phyloP scores from a whole-genome alignment of 208 protist genomes.

The Crithidia sp. region DNA sequence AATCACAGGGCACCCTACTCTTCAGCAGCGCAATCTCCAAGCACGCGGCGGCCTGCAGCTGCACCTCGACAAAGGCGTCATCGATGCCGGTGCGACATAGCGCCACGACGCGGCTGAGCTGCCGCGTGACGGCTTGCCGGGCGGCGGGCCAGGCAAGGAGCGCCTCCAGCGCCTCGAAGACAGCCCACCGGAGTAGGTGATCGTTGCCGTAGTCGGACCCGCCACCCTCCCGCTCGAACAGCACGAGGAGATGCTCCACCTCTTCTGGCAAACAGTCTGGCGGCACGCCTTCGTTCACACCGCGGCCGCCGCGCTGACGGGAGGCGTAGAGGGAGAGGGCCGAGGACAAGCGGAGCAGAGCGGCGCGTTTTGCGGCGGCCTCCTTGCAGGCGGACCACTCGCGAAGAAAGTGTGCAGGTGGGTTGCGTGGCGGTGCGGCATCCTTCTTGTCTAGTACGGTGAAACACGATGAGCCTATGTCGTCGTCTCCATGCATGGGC shows the following conservation, averaged over 20 bases:
- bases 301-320: neutral
- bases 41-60: conserved; percentile 46
- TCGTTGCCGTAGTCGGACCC: conserved; percentile 27
- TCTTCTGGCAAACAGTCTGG: conserved; percentile 17
- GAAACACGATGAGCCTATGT: no score
- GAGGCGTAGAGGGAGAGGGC: neutral
- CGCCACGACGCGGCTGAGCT: conserved; percentile 45
- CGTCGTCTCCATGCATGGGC: no score
- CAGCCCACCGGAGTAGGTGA: conserved; percentile 49
- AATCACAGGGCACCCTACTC: conserved; percentile 33
- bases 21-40: conserved; percentile 34
- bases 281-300: neutral
- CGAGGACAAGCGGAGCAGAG: neutral
- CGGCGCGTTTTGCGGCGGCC: conserved; percentile 5
- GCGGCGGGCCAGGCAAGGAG: conserved; percentile 27
- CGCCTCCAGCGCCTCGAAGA: conserved; percentile 39
- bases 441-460: no score
- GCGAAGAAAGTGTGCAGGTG: conserved; percentile 19
- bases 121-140: conserved; percentile 28
- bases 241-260: conserved; percentile 17
- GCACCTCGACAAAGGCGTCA: conserved; percentile 81
- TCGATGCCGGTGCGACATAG: conserved; percentile 65
- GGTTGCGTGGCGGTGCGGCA: neutral
- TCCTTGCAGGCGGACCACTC: conserved; percentile 9
- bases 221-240: conserved; percentile 36